These are phyloP conservation scores for Powellomyces hirtus DNA, from an alignment of 192 early-diverging fungal species.

Conservation along the genomic window DNA sequence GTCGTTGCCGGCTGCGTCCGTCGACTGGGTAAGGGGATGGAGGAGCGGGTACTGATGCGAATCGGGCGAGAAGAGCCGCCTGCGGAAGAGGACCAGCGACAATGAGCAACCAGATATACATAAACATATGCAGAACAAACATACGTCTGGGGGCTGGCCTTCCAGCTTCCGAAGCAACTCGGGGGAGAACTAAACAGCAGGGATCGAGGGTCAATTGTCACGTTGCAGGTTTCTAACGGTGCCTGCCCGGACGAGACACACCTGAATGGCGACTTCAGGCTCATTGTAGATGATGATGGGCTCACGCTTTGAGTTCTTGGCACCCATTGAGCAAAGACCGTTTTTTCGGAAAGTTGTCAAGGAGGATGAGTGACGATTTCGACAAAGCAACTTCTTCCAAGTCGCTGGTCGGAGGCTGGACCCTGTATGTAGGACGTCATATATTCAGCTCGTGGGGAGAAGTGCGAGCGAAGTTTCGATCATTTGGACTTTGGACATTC, in stretches of 20 bases:
- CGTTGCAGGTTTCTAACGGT: too few relatives aligned
- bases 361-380: too few relatives aligned
- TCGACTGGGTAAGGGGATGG: background rate
- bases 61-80: background rate
- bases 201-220: background rate
- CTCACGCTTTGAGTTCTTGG: conserved; percentile 24
- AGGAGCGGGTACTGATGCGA: background rate
- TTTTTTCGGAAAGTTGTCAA: too few relatives aligned
- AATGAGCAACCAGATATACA: background rate
- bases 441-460: too few relatives aligned
- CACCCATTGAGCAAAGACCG: conserved; percentile 15
- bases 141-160: conserved; percentile 21
- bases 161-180: conserved; percentile 32
- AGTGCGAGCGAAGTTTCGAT: too few relatives aligned
- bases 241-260: background rate
- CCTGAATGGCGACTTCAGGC: conserved; percentile 29
- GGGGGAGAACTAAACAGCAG: conserved; percentile 20
- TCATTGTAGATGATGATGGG: conserved; percentile 35
- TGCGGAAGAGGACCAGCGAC: background rate
- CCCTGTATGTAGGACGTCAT: too few relatives aligned
- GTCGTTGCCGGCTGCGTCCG: background rate
- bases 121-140: background rate
- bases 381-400: too few relatives aligned
- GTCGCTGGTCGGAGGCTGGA: too few relatives aligned
- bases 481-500: too few relatives aligned